Conservation (phyloP, 83 land plant species). For the Picea mariana region DNA sequence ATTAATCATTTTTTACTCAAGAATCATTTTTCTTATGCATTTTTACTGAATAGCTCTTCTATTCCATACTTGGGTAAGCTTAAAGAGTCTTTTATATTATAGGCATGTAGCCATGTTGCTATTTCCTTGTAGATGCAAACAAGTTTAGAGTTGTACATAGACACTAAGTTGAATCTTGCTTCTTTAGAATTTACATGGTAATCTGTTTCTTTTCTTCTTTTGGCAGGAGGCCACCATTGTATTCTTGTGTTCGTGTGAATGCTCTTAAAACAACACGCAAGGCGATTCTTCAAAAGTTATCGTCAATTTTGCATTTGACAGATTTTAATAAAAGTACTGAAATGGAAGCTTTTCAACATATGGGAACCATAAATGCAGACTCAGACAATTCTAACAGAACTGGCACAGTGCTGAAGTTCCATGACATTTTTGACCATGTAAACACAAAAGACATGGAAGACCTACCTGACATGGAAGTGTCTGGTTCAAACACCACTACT, state of each 20-base stretch:
- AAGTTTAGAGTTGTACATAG: not conserved
- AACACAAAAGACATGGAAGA: not conserved
- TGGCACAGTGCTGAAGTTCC: not conserved
- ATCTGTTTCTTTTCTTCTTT: slow-evolving; percentile 4
- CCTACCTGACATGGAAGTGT: not conserved
- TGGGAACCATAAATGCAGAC: slow-evolving; percentile 9
- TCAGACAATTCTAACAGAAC: not conserved
- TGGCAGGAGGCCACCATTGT: slow-evolving; percentile 77
- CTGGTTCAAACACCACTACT: not conserved
- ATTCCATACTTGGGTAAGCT: not conserved
- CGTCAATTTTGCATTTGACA: slow-evolving; percentile 25
- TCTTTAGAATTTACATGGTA: not conserved
- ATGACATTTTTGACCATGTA: not conserved
- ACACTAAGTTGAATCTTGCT: not conserved
- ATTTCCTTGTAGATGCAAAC: not conserved
- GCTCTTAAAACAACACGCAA: slow-evolving; percentile 65
- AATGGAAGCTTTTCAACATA: not conserved
- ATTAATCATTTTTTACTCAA: not conserved
- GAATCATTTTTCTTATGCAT: not conserved
- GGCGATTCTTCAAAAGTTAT: slow-evolving; percentile 61
- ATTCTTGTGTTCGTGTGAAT: slow-evolving; percentile 89
- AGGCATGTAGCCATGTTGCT: not conserved
- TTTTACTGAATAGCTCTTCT: not conserved
- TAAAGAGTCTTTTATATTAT: not conserved
- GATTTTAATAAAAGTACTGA: slow-evolving; percentile 7